Conservation (phyloP, 306 rosid genomes). For the Trichosanthes cucumerina region DNA sequence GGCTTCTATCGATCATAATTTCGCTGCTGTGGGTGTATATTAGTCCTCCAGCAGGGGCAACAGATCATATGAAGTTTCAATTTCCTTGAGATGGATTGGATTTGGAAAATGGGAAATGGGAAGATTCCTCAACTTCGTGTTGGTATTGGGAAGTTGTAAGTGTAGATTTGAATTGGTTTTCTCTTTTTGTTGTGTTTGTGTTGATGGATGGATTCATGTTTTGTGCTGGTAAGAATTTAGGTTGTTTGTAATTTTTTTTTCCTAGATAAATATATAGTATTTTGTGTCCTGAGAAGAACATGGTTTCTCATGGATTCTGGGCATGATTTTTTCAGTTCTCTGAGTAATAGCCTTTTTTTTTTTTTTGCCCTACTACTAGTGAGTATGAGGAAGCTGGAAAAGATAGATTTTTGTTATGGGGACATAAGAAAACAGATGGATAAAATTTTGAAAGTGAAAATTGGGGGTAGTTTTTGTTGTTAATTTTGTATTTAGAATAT, state of each 20-base stretch:
- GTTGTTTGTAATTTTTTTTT: not conserved
- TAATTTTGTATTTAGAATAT: too few relatives aligned
- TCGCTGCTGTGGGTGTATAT: constrained; percentile 82
- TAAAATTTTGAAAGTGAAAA: too few relatives aligned
- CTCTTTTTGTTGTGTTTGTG: not conserved
- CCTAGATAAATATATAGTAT: too few relatives aligned
- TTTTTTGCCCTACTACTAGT: too few relatives aligned
- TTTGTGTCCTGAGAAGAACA: too few relatives aligned
- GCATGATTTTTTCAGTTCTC: too few relatives aligned
- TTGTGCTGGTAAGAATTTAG: not conserved
- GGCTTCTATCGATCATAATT: constrained; percentile 59
- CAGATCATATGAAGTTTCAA: constrained; percentile 51
- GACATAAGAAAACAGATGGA: too few relatives aligned
- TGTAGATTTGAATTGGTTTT: not conserved
- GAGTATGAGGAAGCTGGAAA: too few relatives aligned
- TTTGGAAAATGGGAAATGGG: constrained; percentile 11
- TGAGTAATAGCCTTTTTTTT: too few relatives aligned
- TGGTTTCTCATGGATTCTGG: too few relatives aligned
- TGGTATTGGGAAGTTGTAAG: constrained; percentile 3
- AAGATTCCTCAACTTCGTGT: constrained; percentile 25
- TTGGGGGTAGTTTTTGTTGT: too few relatives aligned
- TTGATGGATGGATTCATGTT: not conserved
- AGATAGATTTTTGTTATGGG: too few relatives aligned
- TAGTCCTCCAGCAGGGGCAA: constrained; percentile 51
- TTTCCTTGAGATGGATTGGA: constrained; percentile 32